A percentile compares a stretch with the other conserved stretches of the same genome.
Evolutionary conservation across 192 early-diverging fungal genomes (phyloP).

Genomic region (Coemansia asiatica): DNA sequence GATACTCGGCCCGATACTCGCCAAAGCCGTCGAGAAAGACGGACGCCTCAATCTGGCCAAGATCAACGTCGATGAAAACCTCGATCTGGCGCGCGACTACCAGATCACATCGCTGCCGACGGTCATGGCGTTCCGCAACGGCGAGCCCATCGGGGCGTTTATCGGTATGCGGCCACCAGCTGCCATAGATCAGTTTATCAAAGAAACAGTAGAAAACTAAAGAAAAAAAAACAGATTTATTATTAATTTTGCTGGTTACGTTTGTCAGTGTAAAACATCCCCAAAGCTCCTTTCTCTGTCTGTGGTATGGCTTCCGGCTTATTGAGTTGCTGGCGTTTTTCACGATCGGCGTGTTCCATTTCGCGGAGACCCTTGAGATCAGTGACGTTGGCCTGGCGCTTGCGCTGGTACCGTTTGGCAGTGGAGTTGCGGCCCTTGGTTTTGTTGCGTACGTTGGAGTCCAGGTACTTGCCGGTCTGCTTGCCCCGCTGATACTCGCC

Average conservation of each 20-base stretch:
- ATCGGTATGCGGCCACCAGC: slow-evolving; percentile 60
- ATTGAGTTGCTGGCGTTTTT: slow-evolving; percentile 16
- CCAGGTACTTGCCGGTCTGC: slow-evolving; percentile 34
- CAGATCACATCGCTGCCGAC: slow-evolving; percentile 73
- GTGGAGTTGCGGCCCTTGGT: slow-evolving; percentile 61
- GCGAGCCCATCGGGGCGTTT: slow-evolving; percentile 63
- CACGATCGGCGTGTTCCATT: slow-evolving; percentile 33
- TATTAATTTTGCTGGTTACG: slow-evolving; percentile 5
- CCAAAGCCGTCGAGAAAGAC: slow-evolving; percentile 62
- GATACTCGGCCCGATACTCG: slow-evolving; percentile 69
- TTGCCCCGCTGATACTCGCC: slow-evolving; percentile 24
- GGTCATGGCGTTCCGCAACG: slow-evolving; percentile 69
- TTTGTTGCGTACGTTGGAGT: slow-evolving; percentile 42
- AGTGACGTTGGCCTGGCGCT: slow-evolving; percentile 79
- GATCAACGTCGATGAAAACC: slow-evolving; percentile 71
- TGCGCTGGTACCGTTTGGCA: slow-evolving; percentile 71
- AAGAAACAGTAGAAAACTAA: slow-evolving; percentile 57
- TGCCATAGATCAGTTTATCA: slow-evolving; percentile 56
- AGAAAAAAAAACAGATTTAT: slow-evolving; percentile 49
- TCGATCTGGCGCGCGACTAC: slow-evolving; percentile 63
- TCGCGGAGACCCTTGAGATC: slow-evolving; percentile 61
- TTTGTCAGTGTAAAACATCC: slow-evolving; percentile 42
- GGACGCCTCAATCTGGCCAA: slow-evolving; percentile 73
- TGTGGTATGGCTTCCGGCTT: slow-evolving; percentile 33
- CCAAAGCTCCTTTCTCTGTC: slow-evolving; percentile 39